These are phyloP conservation scores for Cairneyella variabilis DNA, from an alignment of 495 filamentous ascomycete genomes.

Conservation along the genomic window DNA sequence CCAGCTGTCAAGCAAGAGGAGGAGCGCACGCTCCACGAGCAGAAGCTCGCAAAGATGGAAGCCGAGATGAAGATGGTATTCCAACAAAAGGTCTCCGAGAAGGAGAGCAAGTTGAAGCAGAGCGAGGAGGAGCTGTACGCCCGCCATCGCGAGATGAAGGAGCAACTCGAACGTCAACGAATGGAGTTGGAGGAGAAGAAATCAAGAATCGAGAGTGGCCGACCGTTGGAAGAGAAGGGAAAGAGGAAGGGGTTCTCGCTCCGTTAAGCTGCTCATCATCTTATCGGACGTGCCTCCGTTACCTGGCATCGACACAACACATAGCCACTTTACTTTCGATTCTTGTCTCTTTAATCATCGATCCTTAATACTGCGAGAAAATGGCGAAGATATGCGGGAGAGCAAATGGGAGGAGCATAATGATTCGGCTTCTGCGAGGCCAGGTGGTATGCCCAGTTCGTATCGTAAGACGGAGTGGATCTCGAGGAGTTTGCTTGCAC, in stretches of 20 bases:
- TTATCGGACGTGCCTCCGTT: conserved; percentile 16
- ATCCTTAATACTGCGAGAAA: conserved; percentile 24
- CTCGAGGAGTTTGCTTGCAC: conserved; percentile 21
- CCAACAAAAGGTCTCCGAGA: conserved; percentile 99
- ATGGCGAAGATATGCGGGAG: neutral
- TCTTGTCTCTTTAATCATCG: conserved; percentile 29
- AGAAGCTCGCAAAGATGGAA: conserved; percentile 99
- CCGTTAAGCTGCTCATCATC: conserved; percentile 53
- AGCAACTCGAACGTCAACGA: conserved; percentile 93
- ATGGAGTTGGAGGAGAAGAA: conserved; percentile 98
- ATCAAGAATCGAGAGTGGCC: conserved; percentile 81
- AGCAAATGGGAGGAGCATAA: conserved; percentile 15
- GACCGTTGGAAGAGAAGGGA: conserved; percentile 94
- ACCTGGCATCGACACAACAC: conserved; percentile 19
- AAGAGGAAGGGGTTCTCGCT: conserved; percentile 98
- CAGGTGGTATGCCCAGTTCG: conserved; percentile 8
- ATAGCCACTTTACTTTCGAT: conserved; percentile 27
- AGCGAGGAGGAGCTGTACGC: conserved; percentile 98
- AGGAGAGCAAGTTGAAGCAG: conserved; percentile 98
- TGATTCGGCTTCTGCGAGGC: conserved; percentile 24
- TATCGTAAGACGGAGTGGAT: conserved; percentile 8
- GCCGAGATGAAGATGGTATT: conserved; percentile 99
- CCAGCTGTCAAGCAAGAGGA: conserved; percentile 99
- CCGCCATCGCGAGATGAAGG: conserved; percentile 98
- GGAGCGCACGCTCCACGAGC: conserved; percentile 94